phyloP scores from a whole-genome alignment of 164 flowering plant genomes.

The Protea cynaroides region DNA sequence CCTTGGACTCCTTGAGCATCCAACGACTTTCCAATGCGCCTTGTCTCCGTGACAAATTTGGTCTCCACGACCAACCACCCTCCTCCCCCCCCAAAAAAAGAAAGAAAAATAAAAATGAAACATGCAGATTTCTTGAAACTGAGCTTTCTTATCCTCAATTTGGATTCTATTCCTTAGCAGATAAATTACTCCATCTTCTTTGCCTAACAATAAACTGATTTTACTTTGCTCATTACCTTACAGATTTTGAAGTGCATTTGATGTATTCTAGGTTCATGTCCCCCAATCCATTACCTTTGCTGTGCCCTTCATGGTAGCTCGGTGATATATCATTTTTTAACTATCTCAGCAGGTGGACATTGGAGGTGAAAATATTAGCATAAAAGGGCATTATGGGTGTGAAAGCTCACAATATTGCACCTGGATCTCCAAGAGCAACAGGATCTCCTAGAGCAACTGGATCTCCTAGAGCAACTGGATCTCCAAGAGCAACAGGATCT shows the following conservation, averaged over 20 bases:
- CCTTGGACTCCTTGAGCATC: too few relatives aligned
- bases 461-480: slow-evolving; percentile 52
- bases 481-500: slow-evolving; percentile 48
- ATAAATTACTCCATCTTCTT: too few relatives aligned
- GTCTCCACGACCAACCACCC: too few relatives aligned
- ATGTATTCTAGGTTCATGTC: neutral
- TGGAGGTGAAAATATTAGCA: neutral
- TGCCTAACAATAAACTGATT: neutral
- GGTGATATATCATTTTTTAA: neutral
- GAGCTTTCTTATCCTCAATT: too few relatives aligned
- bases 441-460: slow-evolving; percentile 53
- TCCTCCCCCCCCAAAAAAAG: too few relatives aligned
- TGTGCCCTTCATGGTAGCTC: neutral
- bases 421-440: slow-evolving; percentile 30
- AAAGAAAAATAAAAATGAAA: too few relatives aligned
- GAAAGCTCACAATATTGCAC: slow-evolving; percentile 37
- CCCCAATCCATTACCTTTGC: neutral
- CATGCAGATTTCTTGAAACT: too few relatives aligned
- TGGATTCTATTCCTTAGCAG: too few relatives aligned
- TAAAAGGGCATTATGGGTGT: slow-evolving; percentile 37
- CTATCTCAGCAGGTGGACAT: slow-evolving; percentile 12
- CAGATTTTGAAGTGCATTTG: neutral
- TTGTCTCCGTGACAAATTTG: too few relatives aligned
- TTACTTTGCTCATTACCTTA: neutral
- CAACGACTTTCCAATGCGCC: too few relatives aligned